Base-by-base conservation (phyloP, 768 basidiomycete species). In the Psilocybe azurescens region DNA sequence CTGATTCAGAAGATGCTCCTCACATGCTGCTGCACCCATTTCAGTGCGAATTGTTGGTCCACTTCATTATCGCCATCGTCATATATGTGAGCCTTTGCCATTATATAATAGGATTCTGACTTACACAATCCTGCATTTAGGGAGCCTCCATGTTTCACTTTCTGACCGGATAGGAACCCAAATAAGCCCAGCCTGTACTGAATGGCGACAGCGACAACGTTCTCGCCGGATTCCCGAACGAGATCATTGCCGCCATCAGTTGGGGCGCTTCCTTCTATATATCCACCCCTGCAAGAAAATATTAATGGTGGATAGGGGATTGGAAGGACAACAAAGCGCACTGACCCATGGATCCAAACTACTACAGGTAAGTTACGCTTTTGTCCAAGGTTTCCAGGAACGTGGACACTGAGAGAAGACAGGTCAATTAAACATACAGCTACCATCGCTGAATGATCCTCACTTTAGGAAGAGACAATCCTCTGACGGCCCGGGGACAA, bases 91-190 rank as follows among this genome's bases (percentile, higher is more conserved):
- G 6, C n/a, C 2, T 30, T 11, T n/a, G 2, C 16, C 9, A 36
- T 18, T 10, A 29, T 11, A 7, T n/a, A 7, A 30, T 10, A 16
- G 46, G 14, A n/a, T 24, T 20, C 24, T 0, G 33, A 39, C 81
- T 58, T 62, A 84, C 84, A 70, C 38, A 86, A 64, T n/a, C 83
- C 84, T 13, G 80, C 83, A 53, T 85, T 86, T 51, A 83, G 64
- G 1, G 62, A 75, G 5, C 84, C 84, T 3, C 70, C 69, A 5
- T 73, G 65, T 59, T 84, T 79, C 4, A 84, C 76, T 29, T 74
- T 66, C 38, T 69, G 59, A 0, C 83, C 81, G 16, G 83, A 53
- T 33, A 85, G 67, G 67, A 84, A 84, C 4, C 83, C 82, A 61
- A 79, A 81, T 2, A 79, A 49, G 1, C 81, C 81, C 5, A 83